These are phyloP conservation scores for Candida takata DNA, from an alignment of 805 yeast genomes.

Conservation along the genomic window DNA sequence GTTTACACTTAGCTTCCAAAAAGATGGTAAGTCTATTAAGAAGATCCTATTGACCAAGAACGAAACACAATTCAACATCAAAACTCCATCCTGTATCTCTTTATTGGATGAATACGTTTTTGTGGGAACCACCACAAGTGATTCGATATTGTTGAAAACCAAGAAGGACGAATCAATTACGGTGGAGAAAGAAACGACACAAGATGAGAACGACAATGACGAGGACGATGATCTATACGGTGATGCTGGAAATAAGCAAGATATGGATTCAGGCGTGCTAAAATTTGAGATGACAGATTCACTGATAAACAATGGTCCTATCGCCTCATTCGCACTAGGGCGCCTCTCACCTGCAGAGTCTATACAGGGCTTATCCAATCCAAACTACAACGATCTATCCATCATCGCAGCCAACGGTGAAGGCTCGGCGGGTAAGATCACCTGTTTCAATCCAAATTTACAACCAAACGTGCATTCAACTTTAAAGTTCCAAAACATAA, in stretches of 20 bases:
- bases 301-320: conserved; percentile 64
- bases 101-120: conserved; percentile 43
- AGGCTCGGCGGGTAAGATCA: conserved; percentile 45
- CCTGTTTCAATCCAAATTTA: conserved; percentile 59
- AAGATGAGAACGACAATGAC: conserved; percentile 21
- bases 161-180: not conserved
- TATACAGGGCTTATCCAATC: conserved; percentile 59
- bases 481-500: conserved; percentile 62
- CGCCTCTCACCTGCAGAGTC: conserved; percentile 45
- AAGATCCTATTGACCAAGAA: conserved; percentile 15
- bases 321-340: conserved; percentile 62
- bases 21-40: conserved; percentile 33
- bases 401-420: conserved; percentile 68
- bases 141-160: conserved; percentile 39
- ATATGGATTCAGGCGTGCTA: conserved; percentile 19
- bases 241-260: conserved; percentile 23
- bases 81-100: conserved; percentile 28
- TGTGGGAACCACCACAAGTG: conserved; percentile 54
- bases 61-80: not conserved
- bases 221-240: conserved; percentile 38
- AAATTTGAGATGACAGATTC: conserved; percentile 44
- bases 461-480: conserved; percentile 64
- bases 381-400: conserved; percentile 58
- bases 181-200: not conserved
- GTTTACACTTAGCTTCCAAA: conserved; percentile 22